Base-by-base conservation (phyloP, 768 basidiomycete species). In the Tulasnella sp. region DNA sequence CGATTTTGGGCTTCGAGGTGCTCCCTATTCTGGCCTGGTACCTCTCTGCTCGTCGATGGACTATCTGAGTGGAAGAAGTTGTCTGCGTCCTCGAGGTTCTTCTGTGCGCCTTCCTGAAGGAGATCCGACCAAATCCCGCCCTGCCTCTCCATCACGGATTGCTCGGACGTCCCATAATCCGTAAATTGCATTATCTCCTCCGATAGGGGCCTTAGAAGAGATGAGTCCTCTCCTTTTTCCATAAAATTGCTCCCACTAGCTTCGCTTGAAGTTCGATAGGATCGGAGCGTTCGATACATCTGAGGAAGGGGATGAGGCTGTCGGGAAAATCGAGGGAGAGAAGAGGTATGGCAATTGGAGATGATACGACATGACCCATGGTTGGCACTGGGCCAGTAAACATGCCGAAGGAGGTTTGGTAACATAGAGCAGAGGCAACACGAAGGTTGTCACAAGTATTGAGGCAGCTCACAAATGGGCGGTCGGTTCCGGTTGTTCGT, bases 171-270 rank as follows among this genome's bases (percentile, higher is more conserved):
- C 13, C 4, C 10, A 24, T 54, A 54, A 23, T 54, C 52, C 30
- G 52, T 41, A 54, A 54, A 54, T 9, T 42, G 52, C 30, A 15
- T 54, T n/a, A 54, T 32, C 38, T 54, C 52, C 17, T 54, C 52
- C 15, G 52, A 54, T 1, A 54, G 11, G 29, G 52, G 38, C 17
- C 38, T 27, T 4, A 32, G 38, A 21, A 58, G 3, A 1, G 56
- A 58, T 15, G 15, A 38, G 34, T 38, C 34, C 34, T 38, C 34
- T 38, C 7, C 34, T 15, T 38, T 38, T 5, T n/a, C n/a, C n/a
- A 38, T 15, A 15, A 15, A 38, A 38, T 38, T 15, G 34, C 15
- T 15, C 15, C 7, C 34, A 38, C 5, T 38, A 15, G 34, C 15
- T 15, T 38, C 34, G 15, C 34, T 38, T 38, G 34, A 38, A 15